These are phyloP conservation scores for Plenodomus tracheiphilus DNA, from an alignment of 2,329 filamentous ascomycete species.

Conservation along the genomic window DNA sequence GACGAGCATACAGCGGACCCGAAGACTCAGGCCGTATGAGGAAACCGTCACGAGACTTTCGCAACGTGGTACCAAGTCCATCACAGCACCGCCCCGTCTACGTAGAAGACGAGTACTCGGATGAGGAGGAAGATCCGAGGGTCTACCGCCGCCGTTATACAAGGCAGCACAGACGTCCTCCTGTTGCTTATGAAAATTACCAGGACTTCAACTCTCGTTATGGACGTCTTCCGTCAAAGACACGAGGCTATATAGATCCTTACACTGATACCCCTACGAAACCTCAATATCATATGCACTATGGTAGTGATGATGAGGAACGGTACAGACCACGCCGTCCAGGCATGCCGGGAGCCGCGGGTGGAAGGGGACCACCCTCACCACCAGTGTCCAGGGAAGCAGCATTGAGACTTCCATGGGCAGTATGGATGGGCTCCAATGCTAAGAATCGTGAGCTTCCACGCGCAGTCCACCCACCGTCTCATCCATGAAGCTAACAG, in stretches of 20 bases:
- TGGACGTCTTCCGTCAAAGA: constrained; percentile 15
- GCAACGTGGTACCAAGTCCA: constrained; percentile 8
- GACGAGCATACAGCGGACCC: constrained; percentile 3
- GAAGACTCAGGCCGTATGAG: constrained; percentile 5
- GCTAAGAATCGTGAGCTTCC: constrained; percentile 39
- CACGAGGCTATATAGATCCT: constrained; percentile 15
- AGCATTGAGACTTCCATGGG: constrained; percentile 39
- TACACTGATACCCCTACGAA: constrained; percentile 28
- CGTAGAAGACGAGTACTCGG: constrained; percentile 33
- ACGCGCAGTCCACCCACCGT: neutral
- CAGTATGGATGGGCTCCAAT: constrained; percentile 42
- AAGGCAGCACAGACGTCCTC: constrained; percentile 27
- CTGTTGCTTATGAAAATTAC: constrained; percentile 27
- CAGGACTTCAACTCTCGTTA: constrained; percentile 14
- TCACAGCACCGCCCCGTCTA: constrained; percentile 17
- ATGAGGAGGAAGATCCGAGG: constrained; percentile 29
- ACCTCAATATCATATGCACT: constrained; percentile 24
- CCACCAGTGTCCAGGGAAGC: constrained; percentile 40
- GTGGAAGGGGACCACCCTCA: constrained; percentile 23
- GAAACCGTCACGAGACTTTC: constrained; percentile 14
- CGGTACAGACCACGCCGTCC: constrained; percentile 13
- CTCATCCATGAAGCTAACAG: constrained; percentile 34
- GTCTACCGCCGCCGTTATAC: constrained; percentile 28
- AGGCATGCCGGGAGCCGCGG: constrained; percentile 7
- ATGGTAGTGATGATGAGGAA: constrained; percentile 25